Evolutionary conservation across 495 filamentous ascomycete species (phyloP).

Genomic region (Penicillium fimorum): DNA sequence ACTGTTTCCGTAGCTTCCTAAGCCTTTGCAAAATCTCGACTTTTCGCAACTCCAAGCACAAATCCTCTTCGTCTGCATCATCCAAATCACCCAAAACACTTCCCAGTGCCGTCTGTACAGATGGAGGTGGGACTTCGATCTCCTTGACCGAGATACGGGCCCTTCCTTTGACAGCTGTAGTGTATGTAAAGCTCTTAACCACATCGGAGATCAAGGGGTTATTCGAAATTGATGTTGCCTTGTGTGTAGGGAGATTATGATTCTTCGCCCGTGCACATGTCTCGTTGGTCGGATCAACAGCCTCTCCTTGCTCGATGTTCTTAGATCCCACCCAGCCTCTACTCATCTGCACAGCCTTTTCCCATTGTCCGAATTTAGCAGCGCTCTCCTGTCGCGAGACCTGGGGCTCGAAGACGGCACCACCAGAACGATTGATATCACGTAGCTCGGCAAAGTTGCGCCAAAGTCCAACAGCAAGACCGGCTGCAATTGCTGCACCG

Average conservation of each 20-base stretch:
- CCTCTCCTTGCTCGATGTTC: not conserved
- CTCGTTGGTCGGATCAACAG: not conserved
- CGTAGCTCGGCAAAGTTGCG: slow-evolving; percentile 74
- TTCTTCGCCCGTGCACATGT: not conserved
- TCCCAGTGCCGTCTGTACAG: slow-evolving; percentile 21
- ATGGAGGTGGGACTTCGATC: slow-evolving; percentile 12
- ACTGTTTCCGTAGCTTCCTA: slow-evolving; percentile 35
- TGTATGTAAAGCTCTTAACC: slow-evolving; percentile 4
- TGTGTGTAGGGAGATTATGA: not conserved
- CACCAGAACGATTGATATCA: slow-evolving; percentile 70
- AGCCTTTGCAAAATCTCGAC: slow-evolving; percentile 44
- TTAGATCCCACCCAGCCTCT: slow-evolving; percentile 62
- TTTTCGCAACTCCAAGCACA: slow-evolving; percentile 40
- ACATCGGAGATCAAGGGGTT: slow-evolving; percentile 6
- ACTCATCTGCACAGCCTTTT: slow-evolving; percentile 82
- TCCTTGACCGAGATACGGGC: slow-evolving; percentile 19
- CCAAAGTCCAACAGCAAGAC: slow-evolving; percentile 83
- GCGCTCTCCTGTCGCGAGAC: slow-evolving; percentile 60
- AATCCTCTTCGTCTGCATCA: slow-evolving; percentile 42
- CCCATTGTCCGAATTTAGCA: slow-evolving; percentile 72
- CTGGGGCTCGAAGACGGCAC: slow-evolving; percentile 69
- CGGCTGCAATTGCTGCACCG: slow-evolving; percentile 92
- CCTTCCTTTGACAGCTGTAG: slow-evolving; percentile 10
- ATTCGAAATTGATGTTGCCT: not conserved
- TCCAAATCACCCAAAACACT: slow-evolving; percentile 34